A percentile compares a stretch with the other conserved stretches of the same genome.
phyloP scores from a whole-genome alignment of 352 stramenopile species.

The Phytophthora lateralis region DNA sequence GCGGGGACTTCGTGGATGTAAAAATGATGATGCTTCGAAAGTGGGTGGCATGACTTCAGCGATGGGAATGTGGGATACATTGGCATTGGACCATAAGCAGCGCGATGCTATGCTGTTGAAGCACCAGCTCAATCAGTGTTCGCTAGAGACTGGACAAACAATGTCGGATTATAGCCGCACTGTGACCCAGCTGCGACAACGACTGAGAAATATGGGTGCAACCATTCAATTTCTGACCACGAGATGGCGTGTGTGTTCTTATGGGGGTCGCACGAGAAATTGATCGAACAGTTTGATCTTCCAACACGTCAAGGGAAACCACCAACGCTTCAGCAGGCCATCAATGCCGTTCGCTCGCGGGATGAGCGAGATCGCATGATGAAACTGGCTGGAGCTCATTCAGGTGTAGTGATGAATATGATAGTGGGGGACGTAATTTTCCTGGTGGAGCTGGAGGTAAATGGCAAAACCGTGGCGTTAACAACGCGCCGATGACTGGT shows the following conservation, averaged over 20 bases:
- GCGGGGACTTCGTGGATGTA: neutral
- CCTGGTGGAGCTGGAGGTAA: too few species aligned
- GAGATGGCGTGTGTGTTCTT: slow-evolving; percentile 8
- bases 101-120: slow-evolving; percentile 3
- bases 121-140: slow-evolving; percentile 1
- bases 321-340: slow-evolving; percentile 8
- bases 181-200: slow-evolving; percentile 6
- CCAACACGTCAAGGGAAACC: slow-evolving; percentile 11
- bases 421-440: neutral
- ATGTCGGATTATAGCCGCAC: slow-evolving; percentile 2
- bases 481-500: too few species aligned
- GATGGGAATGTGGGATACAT: slow-evolving; percentile 2
- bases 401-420: neutral
- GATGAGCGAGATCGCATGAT: slow-evolving; percentile 6
- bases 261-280: slow-evolving; percentile 5
- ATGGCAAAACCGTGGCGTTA: too few species aligned
- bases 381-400: neutral
- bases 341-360: slow-evolving; percentile 5
- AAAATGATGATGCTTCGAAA: slow-evolving; percentile 6
- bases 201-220: slow-evolving; percentile 4
- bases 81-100: slow-evolving; percentile 5
- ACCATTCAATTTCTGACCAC: slow-evolving; percentile 1
- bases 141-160: neutral
- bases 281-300: slow-evolving; percentile 10
- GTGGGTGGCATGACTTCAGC: neutral